Conservation (phyloP, 768 basidiomycete genomes). For the Gautieria morchelliformis region DNA sequence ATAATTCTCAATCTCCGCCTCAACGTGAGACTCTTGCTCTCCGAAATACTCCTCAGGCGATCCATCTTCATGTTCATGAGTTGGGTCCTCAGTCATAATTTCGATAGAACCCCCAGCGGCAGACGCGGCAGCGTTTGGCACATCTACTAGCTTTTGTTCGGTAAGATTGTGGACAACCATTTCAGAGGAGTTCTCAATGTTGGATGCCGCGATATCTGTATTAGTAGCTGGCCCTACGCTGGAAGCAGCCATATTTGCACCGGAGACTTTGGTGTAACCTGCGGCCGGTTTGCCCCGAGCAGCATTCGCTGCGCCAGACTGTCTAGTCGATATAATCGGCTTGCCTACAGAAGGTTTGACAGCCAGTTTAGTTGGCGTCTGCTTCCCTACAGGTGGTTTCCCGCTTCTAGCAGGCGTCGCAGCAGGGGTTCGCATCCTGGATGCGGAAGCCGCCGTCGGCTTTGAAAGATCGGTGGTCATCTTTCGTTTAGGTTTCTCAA, state of each 20-base stretch:
- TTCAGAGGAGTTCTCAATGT: not conserved
- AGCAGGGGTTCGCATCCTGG: constrained; percentile 41
- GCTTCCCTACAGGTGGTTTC: constrained; percentile 16
- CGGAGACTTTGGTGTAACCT: not conserved
- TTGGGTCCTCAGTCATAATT: constrained; percentile 9
- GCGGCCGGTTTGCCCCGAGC: constrained; percentile 10
- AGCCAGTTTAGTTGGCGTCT: constrained; percentile 18
- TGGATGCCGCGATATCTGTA: not conserved
- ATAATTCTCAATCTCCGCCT: constrained; percentile 20
- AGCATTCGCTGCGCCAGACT: constrained; percentile 15
- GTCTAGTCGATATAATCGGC: constrained; percentile 13
- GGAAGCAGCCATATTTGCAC: not conserved
- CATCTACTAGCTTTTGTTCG: not conserved
- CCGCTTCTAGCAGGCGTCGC: constrained; percentile 19
- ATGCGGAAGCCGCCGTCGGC: constrained; percentile 72
- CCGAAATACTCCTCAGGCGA: not conserved
- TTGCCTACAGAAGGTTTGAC: constrained; percentile 17
- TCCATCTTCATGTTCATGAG: constrained; percentile 8
- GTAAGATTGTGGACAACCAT: not conserved
- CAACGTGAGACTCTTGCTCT: constrained; percentile 4
- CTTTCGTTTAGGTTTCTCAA: constrained; percentile 38
- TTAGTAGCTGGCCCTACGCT: not conserved
- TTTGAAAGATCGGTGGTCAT: constrained; percentile 59
- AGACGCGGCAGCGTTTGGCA: constrained; percentile 4
- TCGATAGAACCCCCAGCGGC: constrained; percentile 12